phyloP scores from a whole-genome alignment of 176 grass and related monocot genomes.

The Cenchrus americanus region DNA sequence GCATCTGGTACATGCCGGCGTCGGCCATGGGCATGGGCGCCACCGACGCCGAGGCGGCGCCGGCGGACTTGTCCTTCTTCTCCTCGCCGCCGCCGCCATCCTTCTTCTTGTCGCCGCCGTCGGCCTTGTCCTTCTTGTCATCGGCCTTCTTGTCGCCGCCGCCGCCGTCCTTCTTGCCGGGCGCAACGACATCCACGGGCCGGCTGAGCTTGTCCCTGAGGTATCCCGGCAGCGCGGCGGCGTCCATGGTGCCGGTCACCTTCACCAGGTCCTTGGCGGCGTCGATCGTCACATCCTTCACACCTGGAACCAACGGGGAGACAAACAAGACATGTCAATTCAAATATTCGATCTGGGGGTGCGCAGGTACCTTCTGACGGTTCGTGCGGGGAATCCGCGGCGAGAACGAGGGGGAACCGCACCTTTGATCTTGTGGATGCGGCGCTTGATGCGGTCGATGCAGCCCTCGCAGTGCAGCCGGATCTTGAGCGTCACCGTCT shows the following conservation, averaged over 20 bases:
- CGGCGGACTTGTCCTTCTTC: conserved; percentile 42
- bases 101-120: conserved; percentile 39
- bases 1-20: conserved; percentile 62
- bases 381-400: not conserved
- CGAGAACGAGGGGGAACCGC: not conserved
- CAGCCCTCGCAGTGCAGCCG: conserved; percentile 90
- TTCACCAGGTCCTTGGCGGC: conserved; percentile 72
- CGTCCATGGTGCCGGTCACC: conserved; percentile 88
- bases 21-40: conserved; percentile 29
- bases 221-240: conserved; percentile 54
- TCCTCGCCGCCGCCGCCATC: conserved; percentile 38
- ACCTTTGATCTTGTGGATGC: conserved; percentile 84
- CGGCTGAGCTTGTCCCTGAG: conserved; percentile 78
- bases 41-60: conserved; percentile 34
- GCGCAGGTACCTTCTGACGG: not conserved
- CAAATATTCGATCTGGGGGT: not conserved
- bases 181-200: conserved; percentile 61
- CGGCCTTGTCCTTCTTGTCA: conserved; percentile 42
- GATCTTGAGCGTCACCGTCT: conserved; percentile 93
- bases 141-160: conserved; percentile 43
- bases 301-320: conserved; percentile 46
- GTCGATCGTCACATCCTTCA: conserved; percentile 73
- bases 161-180: conserved; percentile 51
- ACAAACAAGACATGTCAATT: not conserved
- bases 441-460: conserved; percentile 72